Evolutionary conservation across 768 basidiomycete species (phyloP), one percentile per base, ranked within the genome.

Genomic region (Mycena latifolia): DNA sequence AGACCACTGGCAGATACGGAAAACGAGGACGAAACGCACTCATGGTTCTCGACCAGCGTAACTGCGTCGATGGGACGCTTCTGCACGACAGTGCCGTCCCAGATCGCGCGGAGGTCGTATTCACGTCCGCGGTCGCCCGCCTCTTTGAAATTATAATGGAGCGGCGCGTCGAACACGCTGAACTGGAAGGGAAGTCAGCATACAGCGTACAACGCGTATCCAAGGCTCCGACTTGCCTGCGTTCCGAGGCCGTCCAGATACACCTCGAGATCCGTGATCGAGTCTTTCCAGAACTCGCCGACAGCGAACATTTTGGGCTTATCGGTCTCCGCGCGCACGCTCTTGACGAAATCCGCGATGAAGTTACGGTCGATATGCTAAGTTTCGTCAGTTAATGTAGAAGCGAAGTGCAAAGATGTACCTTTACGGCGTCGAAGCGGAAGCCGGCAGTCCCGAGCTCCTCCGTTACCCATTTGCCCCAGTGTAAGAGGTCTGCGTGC

Each of bases 91-190:
- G 88, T 86, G 22, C 82, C 81, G 50, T 88, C 80, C 56, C 90
- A 81, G 66, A 92, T 87, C 29, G 73, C 81, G 58, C 89, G 78
- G 56, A 92, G 76, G 75, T 92, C 91, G 69, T 82, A 92, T 18
- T 77, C 77, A n/a, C 77, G 75, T 28, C 85, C 85, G 5, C 73
- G 74, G 69, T 86, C 84, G 68, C 88, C 88, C 6, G 91, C 91
- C 66, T 80, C 78, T 64, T 87, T 82, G 72, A 90, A 87, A 61
- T 87, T 89, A 53, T 86, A 77, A 71, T 92, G 91, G 27, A 92
- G 79, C 41, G 89, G 88, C 5, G 87, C 88, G 70, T 92, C 91
- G 63, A 92, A 92, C 68, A 91, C 2, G 88, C 83, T 59, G 86
- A 82, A 84, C 71, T 92, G 76, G 2, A 29, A 5, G 29, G n/a